Evolutionary conservation across 2,329 filamentous ascomycete genomes (phyloP).

Genomic region (Pleurostoma richardsiae): DNA sequence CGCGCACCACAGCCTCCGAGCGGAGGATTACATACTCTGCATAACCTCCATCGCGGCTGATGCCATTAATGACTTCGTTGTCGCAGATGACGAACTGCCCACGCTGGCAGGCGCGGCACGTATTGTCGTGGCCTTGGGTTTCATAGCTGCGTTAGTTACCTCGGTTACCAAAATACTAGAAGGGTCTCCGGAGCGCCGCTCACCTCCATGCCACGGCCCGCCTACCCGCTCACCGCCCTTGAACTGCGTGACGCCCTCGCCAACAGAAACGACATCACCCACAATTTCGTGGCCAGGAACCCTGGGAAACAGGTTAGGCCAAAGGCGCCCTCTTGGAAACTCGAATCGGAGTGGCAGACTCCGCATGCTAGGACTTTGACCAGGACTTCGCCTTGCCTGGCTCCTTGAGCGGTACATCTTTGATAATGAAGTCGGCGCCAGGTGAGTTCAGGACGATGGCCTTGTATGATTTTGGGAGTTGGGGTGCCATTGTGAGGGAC

Average conservation of each 20-base stretch:
- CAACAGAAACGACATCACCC: constrained; percentile 59
- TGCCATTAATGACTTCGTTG: constrained; percentile 58
- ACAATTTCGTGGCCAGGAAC: constrained; percentile 69
- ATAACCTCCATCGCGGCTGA: constrained; percentile 62
- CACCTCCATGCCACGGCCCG: constrained; percentile 62
- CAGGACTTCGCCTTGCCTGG: constrained; percentile 56
- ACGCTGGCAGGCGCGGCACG: constrained; percentile 58
- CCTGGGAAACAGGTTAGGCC: constrained; percentile 53
- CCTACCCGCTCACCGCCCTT: constrained; percentile 63
- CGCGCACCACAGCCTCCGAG: constrained; percentile 52
- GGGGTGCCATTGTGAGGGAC: constrained; percentile 12
- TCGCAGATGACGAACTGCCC: constrained; percentile 66
- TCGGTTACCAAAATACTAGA: not conserved
- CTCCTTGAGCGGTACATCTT: constrained; percentile 52
- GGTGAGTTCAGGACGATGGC: constrained; percentile 54
- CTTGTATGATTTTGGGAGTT: constrained; percentile 61
- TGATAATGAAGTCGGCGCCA: constrained; percentile 48
- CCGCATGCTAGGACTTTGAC: constrained; percentile 69
- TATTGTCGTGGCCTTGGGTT: constrained; percentile 49
- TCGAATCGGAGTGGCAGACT: constrained; percentile 61
- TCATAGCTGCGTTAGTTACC: not conserved
- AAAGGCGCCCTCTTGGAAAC: constrained; percentile 34
- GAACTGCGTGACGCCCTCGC: constrained; percentile 51
- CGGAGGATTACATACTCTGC: constrained; percentile 59
- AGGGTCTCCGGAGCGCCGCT: constrained; percentile 14